phyloP scores from a whole-genome alignment of 2,329 filamentous ascomycete genomes.

The Moelleriella libera region DNA sequence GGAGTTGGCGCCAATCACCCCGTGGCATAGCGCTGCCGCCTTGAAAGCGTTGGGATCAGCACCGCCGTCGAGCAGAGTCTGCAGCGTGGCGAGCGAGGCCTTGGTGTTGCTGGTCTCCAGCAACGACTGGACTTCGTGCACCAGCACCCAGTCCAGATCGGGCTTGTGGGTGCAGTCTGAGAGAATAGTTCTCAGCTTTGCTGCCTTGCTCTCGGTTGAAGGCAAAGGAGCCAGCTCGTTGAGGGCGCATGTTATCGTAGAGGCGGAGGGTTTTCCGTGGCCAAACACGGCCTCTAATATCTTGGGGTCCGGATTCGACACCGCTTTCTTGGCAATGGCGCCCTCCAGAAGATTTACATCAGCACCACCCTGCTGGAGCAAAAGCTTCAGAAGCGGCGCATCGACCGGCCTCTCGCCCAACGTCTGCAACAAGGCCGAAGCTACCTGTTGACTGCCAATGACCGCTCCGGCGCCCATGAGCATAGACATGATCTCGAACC shows the following conservation, averaged over 20 bases:
- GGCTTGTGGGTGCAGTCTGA: conserved; percentile 26
- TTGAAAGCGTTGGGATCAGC: conserved; percentile 41
- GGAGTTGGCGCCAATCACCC: conserved; percentile 30
- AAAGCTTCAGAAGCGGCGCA: conserved; percentile 29
- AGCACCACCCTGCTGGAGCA: conserved; percentile 36
- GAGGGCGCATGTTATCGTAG: conserved; percentile 28
- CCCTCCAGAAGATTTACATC: conserved; percentile 37
- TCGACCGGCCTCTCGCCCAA: conserved; percentile 33
- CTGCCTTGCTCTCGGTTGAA: conserved; percentile 28
- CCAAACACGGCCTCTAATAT: conserved; percentile 33
- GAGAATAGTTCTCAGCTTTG: conserved; percentile 35
- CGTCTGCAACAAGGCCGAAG: conserved; percentile 24
- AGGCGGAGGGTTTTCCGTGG: conserved; percentile 27
- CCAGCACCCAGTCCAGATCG: conserved; percentile 29
- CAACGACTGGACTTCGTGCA: conserved; percentile 32
- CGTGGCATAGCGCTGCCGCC: conserved; percentile 34
- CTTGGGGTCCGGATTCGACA: conserved; percentile 28
- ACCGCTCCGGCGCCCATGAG: conserved; percentile 31
- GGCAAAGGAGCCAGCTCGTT: conserved; percentile 26
- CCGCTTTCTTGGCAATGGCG: conserved; percentile 25
- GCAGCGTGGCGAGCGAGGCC: conserved; percentile 28
- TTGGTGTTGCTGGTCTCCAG: conserved; percentile 20
- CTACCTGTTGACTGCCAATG: conserved; percentile 25
- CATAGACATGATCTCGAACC: conserved; percentile 31
- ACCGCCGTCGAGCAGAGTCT: conserved; percentile 31